Base-by-base conservation (phyloP, 1,284 basidiomycete species). In the Neonothopanus nambi region DNA sequence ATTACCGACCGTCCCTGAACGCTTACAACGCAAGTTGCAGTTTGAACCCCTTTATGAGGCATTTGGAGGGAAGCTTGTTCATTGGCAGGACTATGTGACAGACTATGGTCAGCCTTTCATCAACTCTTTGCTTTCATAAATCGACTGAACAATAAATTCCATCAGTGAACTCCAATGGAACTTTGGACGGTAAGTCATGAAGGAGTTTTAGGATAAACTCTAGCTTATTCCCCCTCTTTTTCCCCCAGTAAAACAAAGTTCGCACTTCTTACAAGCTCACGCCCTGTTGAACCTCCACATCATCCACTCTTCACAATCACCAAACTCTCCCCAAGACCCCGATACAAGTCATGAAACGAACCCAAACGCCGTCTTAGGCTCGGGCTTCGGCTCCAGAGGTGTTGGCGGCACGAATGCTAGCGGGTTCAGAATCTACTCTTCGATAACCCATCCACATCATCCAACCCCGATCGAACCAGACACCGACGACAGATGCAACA, bases 1-100 rank as follows among this genome's bases (percentile, higher is more conserved):
- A 12, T 59, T 87, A 11, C 81, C 83, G 21, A 74, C 73, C 28
- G 77, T 92, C 9, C 87, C 87, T 1, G 81, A 86, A 52, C 64
- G 75, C 33, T 60, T 88, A 36, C 75, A 72, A 4, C 52, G 66
- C 5, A 68, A 73, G 0, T 69, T 92, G 52, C 76, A 82, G 56
- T 93, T 93, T 59, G 89, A 91, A 50, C 69, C 73, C 38, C 70
- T 92, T 40, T 91, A 83, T 61, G 82, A 85, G 15, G 86, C 86
- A 0, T 91, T 92, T 63, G 91, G 90, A 12, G 91, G 91, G 17
- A 91, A 91, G 65, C 67, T 92, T 40, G 86, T 84, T 1, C 90
- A 92, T 65, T 88, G 89, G 81, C 77, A 84, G 42, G 89, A 91
- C 61, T 91, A 84, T 65, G 70, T 88, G 57, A 81, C 81, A 0